phyloP scores from a whole-genome alignment of 768 basidiomycete species.

The Serendipita vermifera region DNA sequence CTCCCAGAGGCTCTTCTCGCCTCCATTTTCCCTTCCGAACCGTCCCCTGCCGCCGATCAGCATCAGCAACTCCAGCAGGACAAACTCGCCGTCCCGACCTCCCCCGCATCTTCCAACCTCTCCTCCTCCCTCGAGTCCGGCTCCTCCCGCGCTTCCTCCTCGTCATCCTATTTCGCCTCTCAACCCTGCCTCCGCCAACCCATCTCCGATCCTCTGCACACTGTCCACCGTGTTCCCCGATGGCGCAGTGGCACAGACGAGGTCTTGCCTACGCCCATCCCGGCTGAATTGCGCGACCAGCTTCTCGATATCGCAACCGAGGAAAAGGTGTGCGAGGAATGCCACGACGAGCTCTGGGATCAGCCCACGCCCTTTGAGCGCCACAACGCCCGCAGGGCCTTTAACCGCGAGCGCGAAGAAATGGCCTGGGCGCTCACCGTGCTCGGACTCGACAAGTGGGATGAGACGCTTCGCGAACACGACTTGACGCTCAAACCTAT shows the following conservation, averaged over 20 bases:
- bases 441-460: neutral
- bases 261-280: neutral
- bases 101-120: neutral
- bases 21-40: neutral
- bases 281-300: neutral
- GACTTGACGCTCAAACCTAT: slow-evolving; percentile 1
- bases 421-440: slow-evolving; percentile 1
- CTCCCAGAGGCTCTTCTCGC: neutral
- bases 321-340: slow-evolving; percentile 1
- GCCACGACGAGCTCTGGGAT: neutral
- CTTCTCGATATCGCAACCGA: neutral
- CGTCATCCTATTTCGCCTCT: neutral
- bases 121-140: neutral
- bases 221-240: neutral
- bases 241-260: neutral
- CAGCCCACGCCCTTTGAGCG: neutral
- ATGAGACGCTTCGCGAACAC: neutral
- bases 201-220: neutral
- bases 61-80: neutral
- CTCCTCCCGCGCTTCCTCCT: neutral
- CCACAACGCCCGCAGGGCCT: neutral
- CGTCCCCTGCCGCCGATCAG: neutral
- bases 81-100: neutral
- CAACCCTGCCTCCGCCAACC: too few species aligned
- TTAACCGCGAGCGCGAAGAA: neutral